Evolutionary conservation across 768 basidiomycete species (phyloP), one percentile per base, ranked within the genome.

Genomic region (Amyloporia xantha): DNA sequence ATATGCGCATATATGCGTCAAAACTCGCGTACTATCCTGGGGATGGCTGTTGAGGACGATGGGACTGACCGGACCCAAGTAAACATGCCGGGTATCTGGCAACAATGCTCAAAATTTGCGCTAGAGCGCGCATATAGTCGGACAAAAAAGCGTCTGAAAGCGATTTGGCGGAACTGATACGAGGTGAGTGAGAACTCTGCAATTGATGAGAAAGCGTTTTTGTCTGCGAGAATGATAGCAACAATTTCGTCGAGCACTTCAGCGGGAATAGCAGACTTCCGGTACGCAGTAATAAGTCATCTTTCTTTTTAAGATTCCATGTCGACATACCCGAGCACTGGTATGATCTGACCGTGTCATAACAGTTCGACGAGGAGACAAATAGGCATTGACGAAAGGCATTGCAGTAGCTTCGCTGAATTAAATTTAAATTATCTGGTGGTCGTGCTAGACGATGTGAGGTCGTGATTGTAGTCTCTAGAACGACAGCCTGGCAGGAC

Each of bases 231-330:
- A 2, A 62, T 45, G n/a, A 47, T 40, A 2, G 47, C 33, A 13
- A 58, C 54, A 33, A 67, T 55, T 15, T 47, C 40, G 27, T 66
- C 64, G 9, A 66, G 33, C 7, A 67, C 49, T 36, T 67, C 66
- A 15, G 50, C 40, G 0, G 63, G 62, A 35, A 10, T 10, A 35
- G 33, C n/a, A n/a, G 10, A 35, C 33, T 35, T 35, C n/a, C 12
- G 12, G 38, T 39, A 13, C 38, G 20, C 17, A 19, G 6, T 39
- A 9, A 9, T 10, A 13, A 39, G 20, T 39, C 7, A 9, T 33
- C 30, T n/a, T n/a, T n/a, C n/a, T n/a, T n/a, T n/a, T n/a, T n/a
- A n/a, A n/a, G n/a, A n/a, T n/a, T n/a, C n/a, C n/a, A n/a, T n/a
- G n/a, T n/a, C n/a, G n/a, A n/a, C n/a, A n/a, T n/a, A n/a, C n/a